phyloP scores from a whole-genome alignment of 2,329 filamentous ascomycete species.

The Talaromyces sp. region DNA sequence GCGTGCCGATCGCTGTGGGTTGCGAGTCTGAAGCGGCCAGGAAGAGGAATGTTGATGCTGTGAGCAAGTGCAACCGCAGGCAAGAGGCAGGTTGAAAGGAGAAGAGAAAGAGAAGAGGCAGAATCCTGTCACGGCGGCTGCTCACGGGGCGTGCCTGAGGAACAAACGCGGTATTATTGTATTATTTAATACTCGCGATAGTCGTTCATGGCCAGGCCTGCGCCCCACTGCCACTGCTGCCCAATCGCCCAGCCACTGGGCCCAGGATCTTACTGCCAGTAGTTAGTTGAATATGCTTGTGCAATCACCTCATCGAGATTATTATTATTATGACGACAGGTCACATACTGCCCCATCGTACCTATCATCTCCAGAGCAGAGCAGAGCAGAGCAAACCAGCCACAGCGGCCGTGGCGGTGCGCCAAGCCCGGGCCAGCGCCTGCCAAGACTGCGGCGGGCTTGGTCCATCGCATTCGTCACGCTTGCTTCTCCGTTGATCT shows the following conservation, averaged over 20 bases:
- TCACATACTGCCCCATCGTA: background rate
- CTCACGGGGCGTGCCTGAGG: background rate
- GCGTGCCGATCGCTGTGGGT: background rate
- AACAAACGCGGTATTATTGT: no score
- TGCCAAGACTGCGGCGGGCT: background rate
- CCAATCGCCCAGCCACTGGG: background rate
- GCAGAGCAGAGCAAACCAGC: no score
- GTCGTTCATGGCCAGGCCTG: background rate
- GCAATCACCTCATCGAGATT: background rate
- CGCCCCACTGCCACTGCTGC: background rate
- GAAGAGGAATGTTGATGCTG: background rate
- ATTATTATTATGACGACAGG: background rate
- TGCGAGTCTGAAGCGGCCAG: no score
- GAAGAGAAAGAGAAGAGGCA: no score
- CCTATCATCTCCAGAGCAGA: no score
- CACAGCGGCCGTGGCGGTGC: background rate
- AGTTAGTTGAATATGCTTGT: background rate
- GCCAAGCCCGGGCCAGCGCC: background rate
- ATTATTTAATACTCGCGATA: no score
- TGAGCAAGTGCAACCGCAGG: background rate
- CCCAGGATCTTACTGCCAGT: background rate
- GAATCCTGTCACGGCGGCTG: no score
- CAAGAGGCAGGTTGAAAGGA: background rate
- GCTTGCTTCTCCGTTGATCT: background rate
- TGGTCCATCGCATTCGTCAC: no score